Conservation (phyloP, 371 early-diverging fungal species). For the Zychaea mexicana region DNA sequence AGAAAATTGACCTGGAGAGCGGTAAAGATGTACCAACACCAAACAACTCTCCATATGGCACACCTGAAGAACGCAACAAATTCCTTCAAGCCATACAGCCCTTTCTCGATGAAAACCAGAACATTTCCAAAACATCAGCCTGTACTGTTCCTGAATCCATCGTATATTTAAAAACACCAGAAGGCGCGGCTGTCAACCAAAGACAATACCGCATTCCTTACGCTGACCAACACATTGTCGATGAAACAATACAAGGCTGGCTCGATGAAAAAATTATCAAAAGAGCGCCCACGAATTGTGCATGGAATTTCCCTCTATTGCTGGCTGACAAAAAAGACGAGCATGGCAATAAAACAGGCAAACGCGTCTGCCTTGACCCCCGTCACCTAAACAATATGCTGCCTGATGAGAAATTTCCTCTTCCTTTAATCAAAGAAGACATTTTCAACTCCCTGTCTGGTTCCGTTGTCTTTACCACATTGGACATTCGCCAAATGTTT, state of each 20-base stretch:
- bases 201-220: slow-evolving; percentile 18
- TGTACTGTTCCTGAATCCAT: slow-evolving; percentile 24
- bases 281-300: neutral
- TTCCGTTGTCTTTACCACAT: slow-evolving; percentile 14
- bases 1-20: too few relatives aligned
- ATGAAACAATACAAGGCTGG: slow-evolving; percentile 12
- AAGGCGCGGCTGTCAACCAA: slow-evolving; percentile 5
- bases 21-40: too few relatives aligned
- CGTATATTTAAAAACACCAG: slow-evolving; percentile 8
- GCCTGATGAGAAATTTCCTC: slow-evolving; percentile 19
- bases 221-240: neutral
- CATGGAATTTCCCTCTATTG: slow-evolving; percentile 27
- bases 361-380: slow-evolving; percentile 24
- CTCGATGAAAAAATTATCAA: slow-evolving; percentile 6
- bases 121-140: slow-evolving; percentile 11
- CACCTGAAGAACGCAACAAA: slow-evolving; percentile 8
- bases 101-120: slow-evolving; percentile 6
- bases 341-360: slow-evolving; percentile 12
- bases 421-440: slow-evolving; percentile 23
- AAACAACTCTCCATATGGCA: slow-evolving; percentile 19
- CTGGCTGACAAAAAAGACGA: slow-evolving; percentile 29
- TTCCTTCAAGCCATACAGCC: slow-evolving; percentile 10
- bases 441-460: slow-evolving; percentile 21
- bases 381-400: slow-evolving; percentile 20
- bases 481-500: slow-evolving; percentile 30